Evolutionary conservation across 140 eudicot genomes (phyloP).

Genomic region (Artemisia princeps): DNA sequence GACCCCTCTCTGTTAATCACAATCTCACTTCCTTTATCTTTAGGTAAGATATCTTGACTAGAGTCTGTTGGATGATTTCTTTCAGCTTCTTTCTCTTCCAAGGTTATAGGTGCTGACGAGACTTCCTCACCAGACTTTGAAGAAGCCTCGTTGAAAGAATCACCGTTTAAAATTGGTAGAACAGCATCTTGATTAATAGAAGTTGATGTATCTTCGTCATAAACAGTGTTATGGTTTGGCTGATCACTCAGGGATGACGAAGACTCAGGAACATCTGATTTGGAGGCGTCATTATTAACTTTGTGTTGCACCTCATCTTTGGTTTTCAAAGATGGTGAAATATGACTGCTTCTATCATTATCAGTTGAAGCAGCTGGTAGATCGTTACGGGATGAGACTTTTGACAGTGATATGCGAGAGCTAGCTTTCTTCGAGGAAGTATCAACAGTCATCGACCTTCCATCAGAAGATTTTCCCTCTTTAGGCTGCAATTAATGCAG

Average conservation of each 20-base stretch:
- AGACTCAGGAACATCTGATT: slow-evolving; percentile 34
- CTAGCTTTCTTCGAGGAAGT: slow-evolving; percentile 36
- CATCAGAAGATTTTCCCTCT: slow-evolving; percentile 39
- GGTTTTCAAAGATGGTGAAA: slow-evolving; percentile 24
- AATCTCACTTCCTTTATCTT: slow-evolving; percentile 36
- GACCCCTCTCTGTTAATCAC: slow-evolving; percentile 35
- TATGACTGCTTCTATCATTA: slow-evolving; percentile 24
- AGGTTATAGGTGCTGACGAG: slow-evolving; percentile 28
- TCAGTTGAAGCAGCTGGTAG: slow-evolving; percentile 30
- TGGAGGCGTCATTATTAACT: slow-evolving; percentile 32
- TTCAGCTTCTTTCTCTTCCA: slow-evolving; percentile 32
- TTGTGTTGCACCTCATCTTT: slow-evolving; percentile 38
- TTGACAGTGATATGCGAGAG: slow-evolving; percentile 36
- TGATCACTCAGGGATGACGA: slow-evolving; percentile 31
- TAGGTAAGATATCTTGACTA: slow-evolving; percentile 36
- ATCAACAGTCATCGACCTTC: slow-evolving; percentile 33
- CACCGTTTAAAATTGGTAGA: background rate
- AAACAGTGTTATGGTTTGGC: slow-evolving; percentile 30
- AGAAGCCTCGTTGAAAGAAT: slow-evolving; percentile 22
- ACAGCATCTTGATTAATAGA: background rate
- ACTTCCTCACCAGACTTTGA: slow-evolving; percentile 27
- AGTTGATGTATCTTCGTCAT: background rate
- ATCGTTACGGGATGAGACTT: slow-evolving; percentile 36
- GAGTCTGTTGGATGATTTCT: slow-evolving; percentile 37
- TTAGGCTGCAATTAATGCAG: slow-evolving; percentile 34